phyloP scores from a whole-genome alignment of 2,329 filamentous ascomycete species.

The Diaporthe eres region DNA sequence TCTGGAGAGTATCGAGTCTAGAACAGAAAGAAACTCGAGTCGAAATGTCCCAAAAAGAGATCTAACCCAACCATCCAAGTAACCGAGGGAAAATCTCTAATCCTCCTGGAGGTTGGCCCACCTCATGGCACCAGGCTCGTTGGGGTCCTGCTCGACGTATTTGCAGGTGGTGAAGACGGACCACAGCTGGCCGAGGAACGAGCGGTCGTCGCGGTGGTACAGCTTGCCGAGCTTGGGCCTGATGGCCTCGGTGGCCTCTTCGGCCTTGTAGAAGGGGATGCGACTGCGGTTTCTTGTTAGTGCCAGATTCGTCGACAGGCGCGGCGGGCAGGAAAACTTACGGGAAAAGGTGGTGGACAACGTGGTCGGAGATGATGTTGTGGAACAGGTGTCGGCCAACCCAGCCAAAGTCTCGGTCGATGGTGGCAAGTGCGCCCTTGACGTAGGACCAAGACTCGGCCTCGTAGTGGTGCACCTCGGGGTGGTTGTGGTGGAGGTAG shows the following conservation, averaged over 20 bases:
- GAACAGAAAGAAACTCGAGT: background rate
- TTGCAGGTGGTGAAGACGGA: slow-evolving; percentile 61
- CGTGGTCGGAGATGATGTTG: slow-evolving; percentile 75
- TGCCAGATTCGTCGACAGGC: background rate
- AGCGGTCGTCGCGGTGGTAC: slow-evolving; percentile 62
- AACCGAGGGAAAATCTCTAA: slow-evolving; percentile 1
- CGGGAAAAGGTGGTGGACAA: slow-evolving; percentile 74
- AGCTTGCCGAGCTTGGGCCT: slow-evolving; percentile 68
- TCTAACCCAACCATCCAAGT: slow-evolving; percentile 7
- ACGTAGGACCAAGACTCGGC: slow-evolving; percentile 73
- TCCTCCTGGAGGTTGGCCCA: slow-evolving; percentile 50
- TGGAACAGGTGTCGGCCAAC: slow-evolving; percentile 77
- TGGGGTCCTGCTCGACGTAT: slow-evolving; percentile 60
- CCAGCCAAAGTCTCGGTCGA: slow-evolving; percentile 76
- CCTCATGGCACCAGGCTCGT: slow-evolving; percentile 52
- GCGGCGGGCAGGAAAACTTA: slow-evolving; percentile 49
- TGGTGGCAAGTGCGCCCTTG: slow-evolving; percentile 72
- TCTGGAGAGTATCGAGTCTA: slow-evolving; percentile 3
- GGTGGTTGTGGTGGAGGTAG: slow-evolving; percentile 80
- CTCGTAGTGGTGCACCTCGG: slow-evolving; percentile 70
- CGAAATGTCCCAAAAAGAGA: background rate
- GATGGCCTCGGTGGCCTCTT: slow-evolving; percentile 71
- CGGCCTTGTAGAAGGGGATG: slow-evolving; percentile 73
- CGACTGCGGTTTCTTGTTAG: slow-evolving; percentile 48
- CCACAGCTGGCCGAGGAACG: slow-evolving; percentile 62